Evolutionary conservation across 2,329 filamentous ascomycete genomes (phyloP).

Genomic region (Diaporthe amygdali): DNA sequence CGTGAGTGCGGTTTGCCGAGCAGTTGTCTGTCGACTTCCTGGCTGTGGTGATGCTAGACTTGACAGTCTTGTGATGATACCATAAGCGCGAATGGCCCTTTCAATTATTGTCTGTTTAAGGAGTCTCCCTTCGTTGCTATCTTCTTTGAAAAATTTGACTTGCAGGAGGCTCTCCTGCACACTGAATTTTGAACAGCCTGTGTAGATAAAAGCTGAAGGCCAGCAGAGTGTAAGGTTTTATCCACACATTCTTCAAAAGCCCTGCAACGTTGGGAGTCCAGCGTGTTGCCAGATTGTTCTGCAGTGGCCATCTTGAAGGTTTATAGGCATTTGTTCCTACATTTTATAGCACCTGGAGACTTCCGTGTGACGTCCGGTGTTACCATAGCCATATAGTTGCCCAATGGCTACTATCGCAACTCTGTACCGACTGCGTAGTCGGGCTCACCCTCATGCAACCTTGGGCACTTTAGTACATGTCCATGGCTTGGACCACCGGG

Average conservation of each 20-base stretch:
- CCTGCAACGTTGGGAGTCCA: neutral
- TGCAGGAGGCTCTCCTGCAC: neutral
- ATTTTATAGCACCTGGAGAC: neutral
- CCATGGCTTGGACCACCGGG: neutral
- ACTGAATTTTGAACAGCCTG: no score
- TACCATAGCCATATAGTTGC: neutral
- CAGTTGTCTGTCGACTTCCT: neutral
- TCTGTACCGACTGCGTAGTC: neutral
- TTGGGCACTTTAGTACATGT: neutral
- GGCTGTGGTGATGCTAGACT: neutral
- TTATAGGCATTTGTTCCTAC: no score
- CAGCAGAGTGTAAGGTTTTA: neutral
- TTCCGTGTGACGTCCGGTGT: neutral
- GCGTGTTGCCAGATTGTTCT: neutral
- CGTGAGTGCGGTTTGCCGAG: no score
- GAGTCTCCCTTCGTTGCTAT: neutral
- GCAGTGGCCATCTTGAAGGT: neutral
- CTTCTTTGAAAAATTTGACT: neutral
- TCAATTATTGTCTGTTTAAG: no score
- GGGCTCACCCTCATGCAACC: neutral
- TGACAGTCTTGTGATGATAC: neutral
- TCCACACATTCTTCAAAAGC: neutral
- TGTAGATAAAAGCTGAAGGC: neutral
- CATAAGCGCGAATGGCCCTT: neutral
- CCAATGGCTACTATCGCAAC: neutral